Percentiles rank a stretch among this genome's conserved stretches.
These are phyloP conservation scores for Amphirosellinia nigrospora DNA, from an alignment of 495 filamentous ascomycete genomes.

Conservation along the genomic window DNA sequence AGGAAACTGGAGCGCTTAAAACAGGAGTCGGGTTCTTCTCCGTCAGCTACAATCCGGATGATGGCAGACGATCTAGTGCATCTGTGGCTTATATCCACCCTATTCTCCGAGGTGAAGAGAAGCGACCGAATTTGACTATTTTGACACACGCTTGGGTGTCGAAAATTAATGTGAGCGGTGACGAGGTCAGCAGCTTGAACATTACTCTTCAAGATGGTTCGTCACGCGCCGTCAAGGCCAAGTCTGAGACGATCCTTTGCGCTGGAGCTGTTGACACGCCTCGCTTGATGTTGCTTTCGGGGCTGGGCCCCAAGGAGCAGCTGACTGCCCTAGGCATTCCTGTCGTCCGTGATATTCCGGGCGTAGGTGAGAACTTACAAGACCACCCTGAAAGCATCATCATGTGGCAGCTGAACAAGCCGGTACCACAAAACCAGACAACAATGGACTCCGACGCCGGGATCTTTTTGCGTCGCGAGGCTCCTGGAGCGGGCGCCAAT, in stretches of 20 bases:
- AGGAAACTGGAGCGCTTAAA: conserved; percentile 67
- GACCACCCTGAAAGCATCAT: conserved; percentile 82
- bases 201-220: conserved; percentile 70
- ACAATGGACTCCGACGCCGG: conserved; percentile 87
- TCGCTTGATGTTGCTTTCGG: conserved; percentile 74
- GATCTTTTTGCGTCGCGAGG: conserved; percentile 78
- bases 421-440: conserved; percentile 76
- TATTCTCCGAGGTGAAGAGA: conserved; percentile 76
- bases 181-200: conserved; percentile 68
- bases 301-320: conserved; percentile 74
- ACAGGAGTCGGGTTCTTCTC: conserved; percentile 84
- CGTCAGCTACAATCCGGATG: conserved; percentile 81
- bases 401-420: conserved; percentile 82
- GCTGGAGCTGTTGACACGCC: conserved; percentile 81
- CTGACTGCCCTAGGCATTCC: conserved; percentile 69
- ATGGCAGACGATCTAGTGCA: conserved; percentile 77
- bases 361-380: conserved; percentile 79
- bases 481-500: conserved; percentile 57
- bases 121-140: conserved; percentile 76
- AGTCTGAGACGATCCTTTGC: conserved; percentile 75
- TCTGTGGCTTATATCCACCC: conserved; percentile 88
- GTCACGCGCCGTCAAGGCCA: conserved; percentile 63
- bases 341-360: conserved; percentile 73
- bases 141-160: conserved; percentile 81
- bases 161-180: conserved; percentile 69